Evolutionary conservation across 768 basidiomycete genomes (phyloP).

Genomic region (Porpolomopsis calyptriformis): DNA sequence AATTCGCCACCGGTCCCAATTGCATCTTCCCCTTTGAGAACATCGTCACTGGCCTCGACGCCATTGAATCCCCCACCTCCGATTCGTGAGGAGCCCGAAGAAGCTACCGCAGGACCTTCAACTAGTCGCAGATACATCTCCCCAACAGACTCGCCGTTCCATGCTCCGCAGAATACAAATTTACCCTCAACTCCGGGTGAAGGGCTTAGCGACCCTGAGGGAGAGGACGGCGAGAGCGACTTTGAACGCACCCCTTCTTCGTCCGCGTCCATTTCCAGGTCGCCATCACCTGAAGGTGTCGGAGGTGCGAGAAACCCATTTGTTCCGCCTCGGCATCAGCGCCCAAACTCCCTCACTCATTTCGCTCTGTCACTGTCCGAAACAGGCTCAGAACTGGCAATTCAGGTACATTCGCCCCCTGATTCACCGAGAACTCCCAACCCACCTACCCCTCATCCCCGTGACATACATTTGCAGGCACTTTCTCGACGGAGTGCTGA

Average conservation of each 20-base stretch:
- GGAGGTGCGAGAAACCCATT: slow-evolving; percentile 82
- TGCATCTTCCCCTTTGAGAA: slow-evolving; percentile 59
- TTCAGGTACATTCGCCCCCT: slow-evolving; percentile 67
- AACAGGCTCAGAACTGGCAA: slow-evolving; percentile 56
- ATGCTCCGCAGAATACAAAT: slow-evolving; percentile 38
- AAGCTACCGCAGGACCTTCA: slow-evolving; percentile 39
- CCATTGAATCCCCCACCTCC: slow-evolving; percentile 50
- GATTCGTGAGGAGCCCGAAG: slow-evolving; percentile 54
- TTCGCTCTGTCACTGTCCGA: slow-evolving; percentile 47
- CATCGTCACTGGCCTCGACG: slow-evolving; percentile 32
- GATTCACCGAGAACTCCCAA: slow-evolving; percentile 73
- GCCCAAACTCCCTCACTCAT: slow-evolving; percentile 52
- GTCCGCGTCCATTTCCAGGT: slow-evolving; percentile 42
- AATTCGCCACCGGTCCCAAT: slow-evolving; percentile 30
- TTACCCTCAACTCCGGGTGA: slow-evolving; percentile 25
- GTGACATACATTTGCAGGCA: slow-evolving; percentile 74
- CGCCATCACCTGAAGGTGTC: slow-evolving; percentile 47
- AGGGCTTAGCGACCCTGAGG: slow-evolving; percentile 15
- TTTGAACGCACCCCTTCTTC: slow-evolving; percentile 18
- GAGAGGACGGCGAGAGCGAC: slow-evolving; percentile 16
- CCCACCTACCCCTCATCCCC: slow-evolving; percentile 75
- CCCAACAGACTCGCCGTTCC: slow-evolving; percentile 55
- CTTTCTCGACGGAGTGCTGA: slow-evolving; percentile 29
- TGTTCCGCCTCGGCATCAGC: slow-evolving; percentile 59
- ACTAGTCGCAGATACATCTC: slow-evolving; percentile 43